phyloP scores from a whole-genome alignment of 345 rosid genomes.

The Cardamine occulta region DNA sequence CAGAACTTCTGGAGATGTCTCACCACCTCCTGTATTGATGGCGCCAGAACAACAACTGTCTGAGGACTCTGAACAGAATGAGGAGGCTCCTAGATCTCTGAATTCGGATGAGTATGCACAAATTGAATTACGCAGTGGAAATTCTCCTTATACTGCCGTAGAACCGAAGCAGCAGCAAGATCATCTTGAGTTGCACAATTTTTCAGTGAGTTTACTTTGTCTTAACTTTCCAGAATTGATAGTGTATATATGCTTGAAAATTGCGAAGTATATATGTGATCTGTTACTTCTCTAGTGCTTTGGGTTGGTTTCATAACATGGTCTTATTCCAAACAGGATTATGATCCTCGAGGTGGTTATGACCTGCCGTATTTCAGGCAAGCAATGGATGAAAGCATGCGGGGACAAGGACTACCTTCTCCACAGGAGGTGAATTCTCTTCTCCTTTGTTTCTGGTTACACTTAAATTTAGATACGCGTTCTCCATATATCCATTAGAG shows the following conservation, averaged over 20 bases:
- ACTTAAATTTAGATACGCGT: background rate
- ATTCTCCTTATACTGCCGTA: constrained; percentile 49
- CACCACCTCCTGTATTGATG: constrained; percentile 46
- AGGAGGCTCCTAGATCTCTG: constrained; percentile 59
- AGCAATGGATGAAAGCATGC: constrained; percentile 58
- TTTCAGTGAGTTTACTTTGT: constrained; percentile 58
- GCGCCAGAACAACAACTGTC: constrained; percentile 58
- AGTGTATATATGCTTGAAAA: background rate
- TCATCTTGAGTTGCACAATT: constrained; percentile 59
- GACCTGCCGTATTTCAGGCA: constrained; percentile 75
- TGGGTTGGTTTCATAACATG: constrained; percentile 10
- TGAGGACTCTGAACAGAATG: constrained; percentile 58
- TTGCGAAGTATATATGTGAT: background rate
- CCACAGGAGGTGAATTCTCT: constrained; percentile 65
- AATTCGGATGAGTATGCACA: constrained; percentile 57
- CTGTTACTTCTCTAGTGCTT: background rate
- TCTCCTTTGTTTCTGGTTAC: background rate
- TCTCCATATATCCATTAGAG: background rate
- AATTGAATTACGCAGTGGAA: constrained; percentile 61
- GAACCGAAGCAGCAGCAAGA: constrained; percentile 68
- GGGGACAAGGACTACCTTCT: constrained; percentile 66
- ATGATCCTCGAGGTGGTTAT: constrained; percentile 59
- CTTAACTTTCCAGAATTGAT: background rate
- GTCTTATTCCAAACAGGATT: constrained; percentile 11
- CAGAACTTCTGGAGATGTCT: constrained; percentile 60